phyloP scores from a whole-genome alignment of 345 rosid genomes.

The Melaleuca alternifolia region DNA sequence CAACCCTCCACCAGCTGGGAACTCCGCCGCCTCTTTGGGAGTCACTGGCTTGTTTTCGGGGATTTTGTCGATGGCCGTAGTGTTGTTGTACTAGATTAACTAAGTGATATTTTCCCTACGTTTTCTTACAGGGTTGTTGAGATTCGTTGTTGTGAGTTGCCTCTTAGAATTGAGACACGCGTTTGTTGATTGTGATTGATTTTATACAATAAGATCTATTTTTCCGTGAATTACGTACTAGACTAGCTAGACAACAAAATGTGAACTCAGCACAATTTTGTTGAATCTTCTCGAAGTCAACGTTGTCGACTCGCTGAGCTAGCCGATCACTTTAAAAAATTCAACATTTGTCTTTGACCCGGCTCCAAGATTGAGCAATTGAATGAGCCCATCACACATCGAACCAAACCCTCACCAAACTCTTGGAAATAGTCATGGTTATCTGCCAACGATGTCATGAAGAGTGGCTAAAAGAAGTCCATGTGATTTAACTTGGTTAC shows the following conservation, averaged over 20 bases:
- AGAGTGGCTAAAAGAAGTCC: background rate
- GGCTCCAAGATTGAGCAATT: background rate
- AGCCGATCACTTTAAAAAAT: background rate
- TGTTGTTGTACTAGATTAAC: conserved; percentile 17
- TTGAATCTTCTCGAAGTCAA: background rate
- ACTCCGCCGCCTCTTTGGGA: conserved; percentile 27
- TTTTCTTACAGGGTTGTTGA: background rate
- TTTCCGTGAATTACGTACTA: background rate
- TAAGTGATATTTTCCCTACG: background rate
- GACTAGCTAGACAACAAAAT: background rate
- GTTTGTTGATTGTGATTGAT: background rate
- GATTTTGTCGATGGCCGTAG: conserved; percentile 15
- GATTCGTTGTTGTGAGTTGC: background rate
- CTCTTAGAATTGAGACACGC: background rate
- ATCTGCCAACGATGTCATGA: background rate
- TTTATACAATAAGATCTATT: background rate
- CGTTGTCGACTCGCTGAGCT: background rate
- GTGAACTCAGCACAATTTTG: background rate
- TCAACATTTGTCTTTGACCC: background rate
- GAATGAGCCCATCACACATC: background rate
- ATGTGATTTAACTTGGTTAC: background rate
- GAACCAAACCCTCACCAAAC: background rate
- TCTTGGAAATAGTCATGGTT: background rate
- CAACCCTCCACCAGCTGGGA: conserved; percentile 19
- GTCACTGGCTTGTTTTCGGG: conserved; percentile 15